Base-by-base conservation (phyloP, 768 basidiomycete genomes). In the Naganishia kalamii region DNA sequence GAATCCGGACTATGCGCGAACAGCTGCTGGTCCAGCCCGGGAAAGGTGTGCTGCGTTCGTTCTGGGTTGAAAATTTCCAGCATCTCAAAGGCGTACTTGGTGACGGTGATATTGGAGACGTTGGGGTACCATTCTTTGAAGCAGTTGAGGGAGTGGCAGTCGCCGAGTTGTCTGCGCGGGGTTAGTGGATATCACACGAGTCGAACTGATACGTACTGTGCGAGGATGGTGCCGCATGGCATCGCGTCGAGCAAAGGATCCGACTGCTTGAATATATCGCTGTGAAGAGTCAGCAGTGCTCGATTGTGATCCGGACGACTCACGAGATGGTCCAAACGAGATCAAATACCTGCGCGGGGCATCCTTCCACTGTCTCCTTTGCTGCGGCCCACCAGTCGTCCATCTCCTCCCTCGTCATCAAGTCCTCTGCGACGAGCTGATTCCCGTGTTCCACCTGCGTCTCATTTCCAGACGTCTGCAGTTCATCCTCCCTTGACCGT, bases 61-160 rank as follows among this genome's bases (percentile, higher is more conserved):
- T 70, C 68, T 40, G 69, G 71, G 13, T 66, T 63, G 63, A 76
- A 77, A 21, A 77, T 41, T 59, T 77, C 76, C 25, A 68, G 61
- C 52, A 76, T 70, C 65, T 77, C 76, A 59, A 76, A 76, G 10
- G 74, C 76, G 66, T 77, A 77, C 57, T 77, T 77, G 2, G 75
- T 73, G 29, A 77, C 66, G 19, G 76, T 77, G 66, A 77, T 76
- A 50, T 77, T 77, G 62, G 73, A 72, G 21, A 71, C 68, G 12
- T 70, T 64, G 25, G 74, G 75, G 62, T 76, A 76, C 74, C 75
- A 74, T 63, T 76, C 74, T 40, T 71, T 69, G 25, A 71, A 37
- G 57, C 75, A 74, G n/a, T 69, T 66, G 1, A 69, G 46, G 17
- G 66, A 66, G 57, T 77, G 76, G 44, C 76, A 77, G 54, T 77